These are phyloP conservation scores for Penstemon davidsonii DNA, from an alignment of 257 asterid species.

Conservation along the genomic window DNA sequence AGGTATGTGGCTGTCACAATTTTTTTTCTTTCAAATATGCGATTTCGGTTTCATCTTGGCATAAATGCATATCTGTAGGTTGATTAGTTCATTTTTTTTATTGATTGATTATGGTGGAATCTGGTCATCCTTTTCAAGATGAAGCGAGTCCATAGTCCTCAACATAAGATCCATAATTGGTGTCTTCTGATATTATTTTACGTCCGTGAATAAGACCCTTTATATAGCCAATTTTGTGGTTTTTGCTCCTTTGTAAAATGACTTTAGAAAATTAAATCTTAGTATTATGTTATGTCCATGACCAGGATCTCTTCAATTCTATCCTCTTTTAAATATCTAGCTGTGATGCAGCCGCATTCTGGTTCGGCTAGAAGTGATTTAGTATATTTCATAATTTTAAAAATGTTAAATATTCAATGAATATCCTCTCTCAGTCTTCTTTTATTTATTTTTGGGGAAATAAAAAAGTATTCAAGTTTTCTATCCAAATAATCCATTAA, in stretches of 20 bases:
- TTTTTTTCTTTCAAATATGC: not conserved
- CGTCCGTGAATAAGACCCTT: slow-evolving; percentile 12
- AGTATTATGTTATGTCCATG: too few relatives aligned
- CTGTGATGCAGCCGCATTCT: too few relatives aligned
- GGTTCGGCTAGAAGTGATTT: too few relatives aligned
- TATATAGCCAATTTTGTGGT: not conserved
- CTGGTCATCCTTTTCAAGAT: slow-evolving; percentile 2
- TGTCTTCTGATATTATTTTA: slow-evolving; percentile 15
- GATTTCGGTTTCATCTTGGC: slow-evolving; percentile 8
- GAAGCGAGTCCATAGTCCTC: slow-evolving; percentile 10
- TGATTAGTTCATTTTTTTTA: slow-evolving; percentile 16
- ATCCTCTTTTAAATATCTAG: too few relatives aligned
- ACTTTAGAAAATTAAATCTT: slow-evolving; percentile 6
- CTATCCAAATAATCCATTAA: too few relatives aligned
- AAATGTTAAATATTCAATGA: too few relatives aligned
- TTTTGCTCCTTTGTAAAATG: not conserved
- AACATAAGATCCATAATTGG: slow-evolving; percentile 12
- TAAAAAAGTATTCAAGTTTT: too few relatives aligned
- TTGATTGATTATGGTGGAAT: slow-evolving; percentile 23
- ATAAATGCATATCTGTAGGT: not conserved
- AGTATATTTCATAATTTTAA: too few relatives aligned
- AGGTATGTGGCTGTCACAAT: slow-evolving; percentile 46
- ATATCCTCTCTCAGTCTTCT: too few relatives aligned
- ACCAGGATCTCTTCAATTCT: too few relatives aligned
- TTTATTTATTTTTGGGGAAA: too few relatives aligned